These are phyloP conservation scores for Blastobotrys parvus DNA, from an alignment of 805 yeast species.

Conservation along the genomic window DNA sequence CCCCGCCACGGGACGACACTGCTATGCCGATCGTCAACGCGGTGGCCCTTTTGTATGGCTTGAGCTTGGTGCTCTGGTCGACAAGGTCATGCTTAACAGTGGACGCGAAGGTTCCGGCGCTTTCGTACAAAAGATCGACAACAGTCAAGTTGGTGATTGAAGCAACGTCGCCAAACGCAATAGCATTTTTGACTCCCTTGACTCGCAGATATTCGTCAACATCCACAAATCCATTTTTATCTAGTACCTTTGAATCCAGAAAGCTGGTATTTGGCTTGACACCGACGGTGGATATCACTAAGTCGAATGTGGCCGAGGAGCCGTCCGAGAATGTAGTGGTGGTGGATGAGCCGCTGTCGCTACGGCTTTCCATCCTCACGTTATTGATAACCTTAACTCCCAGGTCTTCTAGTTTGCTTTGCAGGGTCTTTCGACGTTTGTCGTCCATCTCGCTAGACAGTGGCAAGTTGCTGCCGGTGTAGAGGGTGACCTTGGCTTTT, in stretches of 20 bases:
- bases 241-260: conserved; percentile 7
- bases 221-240: conserved; percentile 10
- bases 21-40: background rate
- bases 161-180: conserved; percentile 16
- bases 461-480: conserved; percentile 14
- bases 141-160: conserved; percentile 7
- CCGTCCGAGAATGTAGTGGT: conserved; percentile 12
- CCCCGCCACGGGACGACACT: background rate
- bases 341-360: background rate
- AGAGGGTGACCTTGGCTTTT: conserved; percentile 29
- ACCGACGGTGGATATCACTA: conserved; percentile 14
- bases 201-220: conserved; percentile 14
- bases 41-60: background rate
- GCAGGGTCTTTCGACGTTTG: conserved; percentile 10
- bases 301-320: conserved; percentile 8
- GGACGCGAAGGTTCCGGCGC: conserved; percentile 1
- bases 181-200: conserved; percentile 8
- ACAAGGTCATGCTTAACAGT: background rate
- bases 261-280: conserved; percentile 15
- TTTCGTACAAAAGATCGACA: conserved; percentile 8
- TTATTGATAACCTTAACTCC: conserved; percentile 16
- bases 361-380: background rate
- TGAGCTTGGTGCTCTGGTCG: background rate
- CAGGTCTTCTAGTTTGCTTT: conserved; percentile 11
- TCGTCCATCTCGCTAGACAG: conserved; percentile 9